These are phyloP conservation scores for thale cress (Arabidopsis thaliana) DNA, from an alignment of 345 rosid species.

Conservation along the genomic window DNA sequence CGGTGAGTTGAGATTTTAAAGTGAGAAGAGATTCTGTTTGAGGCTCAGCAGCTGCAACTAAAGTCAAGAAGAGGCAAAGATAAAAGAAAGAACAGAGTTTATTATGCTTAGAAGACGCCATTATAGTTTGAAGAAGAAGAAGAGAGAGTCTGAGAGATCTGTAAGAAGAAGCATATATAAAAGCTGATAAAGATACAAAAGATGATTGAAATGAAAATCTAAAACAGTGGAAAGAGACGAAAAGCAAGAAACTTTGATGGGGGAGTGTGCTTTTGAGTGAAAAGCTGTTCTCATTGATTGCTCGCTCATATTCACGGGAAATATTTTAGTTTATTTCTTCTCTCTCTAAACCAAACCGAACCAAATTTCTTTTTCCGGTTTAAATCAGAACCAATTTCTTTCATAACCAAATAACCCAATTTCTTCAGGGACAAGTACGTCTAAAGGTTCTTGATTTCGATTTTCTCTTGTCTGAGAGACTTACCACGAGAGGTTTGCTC, in stretches of 20 bases:
- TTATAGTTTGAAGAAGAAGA: constrained; percentile 2
- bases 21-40: constrained; percentile 68
- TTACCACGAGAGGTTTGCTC: constrained; percentile 42
- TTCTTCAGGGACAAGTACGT: constrained; percentile 69
- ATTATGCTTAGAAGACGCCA: constrained; percentile 26
- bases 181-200: constrained; percentile 19
- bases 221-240: constrained; percentile 38
- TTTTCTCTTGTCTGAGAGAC: constrained; percentile 68
- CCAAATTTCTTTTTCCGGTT: neutral
- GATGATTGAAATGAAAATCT: constrained; percentile 26
- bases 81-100: constrained; percentile 27
- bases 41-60: constrained; percentile 53
- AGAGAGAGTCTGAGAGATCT: neutral
- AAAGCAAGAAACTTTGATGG: constrained; percentile 29
- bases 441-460: constrained; percentile 69
- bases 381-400: neutral
- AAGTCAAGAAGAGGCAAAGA: constrained; percentile 39
- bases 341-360: neutral
- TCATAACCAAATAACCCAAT: neutral
- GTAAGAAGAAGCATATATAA: constrained; percentile 9
- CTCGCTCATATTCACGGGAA: neutral
- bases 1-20: constrained; percentile 72
- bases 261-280: constrained; percentile 41
- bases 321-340: neutral
- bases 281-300: constrained; percentile 44